These are phyloP conservation scores for Exophiala xenobiotica DNA, from an alignment of 2,329 filamentous ascomycete species.

Conservation along the genomic window DNA sequence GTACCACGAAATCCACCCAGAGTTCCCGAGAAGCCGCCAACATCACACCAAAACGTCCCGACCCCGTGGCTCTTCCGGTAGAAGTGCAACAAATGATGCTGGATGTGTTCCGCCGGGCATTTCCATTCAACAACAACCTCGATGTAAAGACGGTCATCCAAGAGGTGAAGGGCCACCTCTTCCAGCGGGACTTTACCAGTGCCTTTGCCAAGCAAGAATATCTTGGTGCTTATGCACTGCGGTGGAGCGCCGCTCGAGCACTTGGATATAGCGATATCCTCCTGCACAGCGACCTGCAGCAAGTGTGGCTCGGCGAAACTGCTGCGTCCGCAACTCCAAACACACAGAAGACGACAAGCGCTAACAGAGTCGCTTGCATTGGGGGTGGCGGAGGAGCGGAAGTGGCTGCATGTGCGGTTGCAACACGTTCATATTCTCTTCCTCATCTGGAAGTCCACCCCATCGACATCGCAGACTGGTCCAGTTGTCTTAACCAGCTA, in stretches of 20 bases:
- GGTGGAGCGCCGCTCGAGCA: conserved; percentile 87
- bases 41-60: conserved; percentile 8
- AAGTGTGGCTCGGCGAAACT: conserved; percentile 18
- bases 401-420: conserved; percentile 60
- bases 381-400: conserved; percentile 67
- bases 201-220: conserved; percentile 73
- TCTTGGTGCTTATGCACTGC: conserved; percentile 77
- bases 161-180: conserved; percentile 81
- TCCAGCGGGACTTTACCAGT: conserved; percentile 74
- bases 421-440: conserved; percentile 11
- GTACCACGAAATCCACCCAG: conserved; percentile 5
- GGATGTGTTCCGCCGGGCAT: conserved; percentile 68
- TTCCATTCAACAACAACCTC: conserved; percentile 52
- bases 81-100: conserved; percentile 69
- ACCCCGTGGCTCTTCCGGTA: conserved; percentile 40
- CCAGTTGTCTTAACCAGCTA: conserved; percentile 59
- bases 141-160: conserved; percentile 63
- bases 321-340: not conserved
- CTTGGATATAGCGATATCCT: conserved; percentile 74
- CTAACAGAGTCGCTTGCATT: conserved; percentile 53
- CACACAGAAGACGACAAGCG: conserved; percentile 10
- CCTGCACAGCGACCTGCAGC: conserved; percentile 18
- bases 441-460: conserved; percentile 53
- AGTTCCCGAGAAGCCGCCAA: conserved; percentile 1
- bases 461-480: conserved; percentile 84